These are phyloP conservation scores for Panellus pusillus DNA, from an alignment of 768 basidiomycete species.

Conservation along the genomic window DNA sequence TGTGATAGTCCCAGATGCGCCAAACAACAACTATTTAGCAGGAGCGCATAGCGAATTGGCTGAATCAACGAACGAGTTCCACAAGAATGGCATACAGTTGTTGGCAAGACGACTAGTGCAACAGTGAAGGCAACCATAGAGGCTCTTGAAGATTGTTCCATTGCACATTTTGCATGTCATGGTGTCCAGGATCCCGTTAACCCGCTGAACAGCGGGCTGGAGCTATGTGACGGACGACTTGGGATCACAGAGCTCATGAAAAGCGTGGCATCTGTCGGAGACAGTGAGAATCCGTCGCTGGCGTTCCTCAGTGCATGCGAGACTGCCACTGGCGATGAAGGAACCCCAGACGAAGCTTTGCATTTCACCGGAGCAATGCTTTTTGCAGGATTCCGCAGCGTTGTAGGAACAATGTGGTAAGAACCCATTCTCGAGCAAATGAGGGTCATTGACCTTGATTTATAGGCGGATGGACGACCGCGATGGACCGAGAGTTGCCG, in stretches of 20 bases:
- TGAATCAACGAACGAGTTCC: constrained; percentile 1
- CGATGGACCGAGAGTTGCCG: constrained; percentile 4
- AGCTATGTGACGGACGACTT: constrained; percentile 1
- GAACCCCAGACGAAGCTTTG: not conserved
- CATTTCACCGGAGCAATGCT: constrained; percentile 1
- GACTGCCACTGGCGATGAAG: not conserved
- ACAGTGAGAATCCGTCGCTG: not conserved
- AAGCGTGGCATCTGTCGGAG: not conserved
- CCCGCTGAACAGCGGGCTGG: constrained; percentile 4
- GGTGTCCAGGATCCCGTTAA: constrained; percentile 1
- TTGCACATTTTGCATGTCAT: constrained; percentile 5
- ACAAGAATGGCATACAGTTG: constrained; percentile 2
- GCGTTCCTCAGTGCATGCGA: constrained; percentile 9
- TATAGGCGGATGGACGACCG: constrained; percentile 1
- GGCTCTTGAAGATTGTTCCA: constrained; percentile 4
- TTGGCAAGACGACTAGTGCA: constrained; percentile 1
- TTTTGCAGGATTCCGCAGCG: constrained; percentile 5
- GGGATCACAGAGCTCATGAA: constrained; percentile 3
- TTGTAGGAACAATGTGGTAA: constrained; percentile 7
- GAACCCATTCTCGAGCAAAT: not conserved
- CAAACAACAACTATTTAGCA: not conserved
- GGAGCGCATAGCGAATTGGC: not conserved
- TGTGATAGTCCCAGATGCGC: constrained; percentile 1
- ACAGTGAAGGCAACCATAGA: constrained; percentile 5
- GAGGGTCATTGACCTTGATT: not conserved